Evolutionary conservation across 805 yeast genomes (phyloP), one percentile per base, ranked within the genome.

Genomic region (Hanseniaspora mollemarum): DNA sequence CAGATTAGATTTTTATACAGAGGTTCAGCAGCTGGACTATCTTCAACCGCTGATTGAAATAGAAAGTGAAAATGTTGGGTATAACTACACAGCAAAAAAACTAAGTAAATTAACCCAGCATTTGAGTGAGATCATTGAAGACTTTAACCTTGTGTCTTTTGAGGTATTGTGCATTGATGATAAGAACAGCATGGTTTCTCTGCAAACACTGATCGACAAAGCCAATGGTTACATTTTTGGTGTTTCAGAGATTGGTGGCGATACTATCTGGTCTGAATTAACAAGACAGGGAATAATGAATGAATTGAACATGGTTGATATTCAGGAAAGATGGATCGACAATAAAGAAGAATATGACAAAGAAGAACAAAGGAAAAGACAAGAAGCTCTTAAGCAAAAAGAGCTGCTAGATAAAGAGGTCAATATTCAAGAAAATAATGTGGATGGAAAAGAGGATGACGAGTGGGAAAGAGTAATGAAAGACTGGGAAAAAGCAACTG

Each of bases 281-380:
- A 76, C 90, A 0, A 73, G 97, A 56, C 86, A 84, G 61, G 65
- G 71, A 42, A 63, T 72, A 40, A 78, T 61, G 32, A 56, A 61
- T 37, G 54, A 54, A 19, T 31, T 51, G 32, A 45, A 45, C 13
- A 52, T 66, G 39, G 68, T 77, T 6, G 96, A 88, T 62, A 76
- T 87, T 4, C 98, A 92, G 58, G 98, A 92, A 57, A 72, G 99
- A 54, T 92, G 98, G 98, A 76, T 92, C 10, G 96, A 86, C 53
- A 73, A 80, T 56, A 92, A 88, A 62, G 82, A 76, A 25, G 70
- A 69, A 45, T 87, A 85, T 64, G 98, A 92, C 56, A 73, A 75
- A 45, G 71, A 71, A 45, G 83, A 77, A 54, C 70, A 68, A 31
- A 73, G 75, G 48, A 69, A 71, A 52, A 67, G 71, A 31, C 64